Evolutionary conservation across 495 filamentous ascomycete genomes (phyloP).

Genomic region (Penicillium longicatenatum): DNA sequence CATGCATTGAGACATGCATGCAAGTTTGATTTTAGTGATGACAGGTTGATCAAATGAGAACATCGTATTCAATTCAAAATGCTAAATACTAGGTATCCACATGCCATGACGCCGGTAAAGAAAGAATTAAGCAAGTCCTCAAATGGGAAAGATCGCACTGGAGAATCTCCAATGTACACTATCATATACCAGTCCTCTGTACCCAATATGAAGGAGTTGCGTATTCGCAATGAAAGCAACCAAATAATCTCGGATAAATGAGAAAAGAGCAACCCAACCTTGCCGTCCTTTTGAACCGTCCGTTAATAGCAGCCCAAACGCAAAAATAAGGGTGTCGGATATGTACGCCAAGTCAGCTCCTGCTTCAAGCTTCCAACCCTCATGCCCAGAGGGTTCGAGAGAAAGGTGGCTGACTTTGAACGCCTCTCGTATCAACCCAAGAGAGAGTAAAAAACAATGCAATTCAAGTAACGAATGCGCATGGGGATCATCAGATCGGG

Average conservation of each 20-base stretch:
- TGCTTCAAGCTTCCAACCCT: background rate
- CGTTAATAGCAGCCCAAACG: conserved; percentile 10
- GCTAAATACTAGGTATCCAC: background rate
- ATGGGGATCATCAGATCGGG: conserved; percentile 18
- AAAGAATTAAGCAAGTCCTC: conserved; percentile 16
- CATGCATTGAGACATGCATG: too few species aligned
- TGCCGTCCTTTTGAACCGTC: conserved; percentile 16
- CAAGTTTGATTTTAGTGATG: too few species aligned
- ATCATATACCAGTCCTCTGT: conserved; percentile 15
- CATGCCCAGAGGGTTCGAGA: background rate
- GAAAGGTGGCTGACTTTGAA: background rate
- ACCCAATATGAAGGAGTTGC: background rate
- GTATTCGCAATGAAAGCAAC: conserved; percentile 1
- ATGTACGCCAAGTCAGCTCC: background rate
- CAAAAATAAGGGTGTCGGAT: background rate
- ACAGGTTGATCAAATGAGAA: background rate
- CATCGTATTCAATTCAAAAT: background rate
- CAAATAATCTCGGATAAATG: conserved; percentile 1
- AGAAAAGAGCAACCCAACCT: conserved; percentile 1
- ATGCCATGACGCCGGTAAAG: conserved; percentile 19
- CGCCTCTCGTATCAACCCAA: background rate
- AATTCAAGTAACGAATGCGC: conserved; percentile 13
- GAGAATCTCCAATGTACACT: conserved; percentile 17
- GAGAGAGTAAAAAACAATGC: conserved; percentile 13
- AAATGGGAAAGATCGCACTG: conserved; percentile 1